Percentiles rank a stretch among this genome's conserved stretches.
Conservation (phyloP, 2,329 filamentous ascomycete species). For the Talaromyces pinophilus region DNA sequence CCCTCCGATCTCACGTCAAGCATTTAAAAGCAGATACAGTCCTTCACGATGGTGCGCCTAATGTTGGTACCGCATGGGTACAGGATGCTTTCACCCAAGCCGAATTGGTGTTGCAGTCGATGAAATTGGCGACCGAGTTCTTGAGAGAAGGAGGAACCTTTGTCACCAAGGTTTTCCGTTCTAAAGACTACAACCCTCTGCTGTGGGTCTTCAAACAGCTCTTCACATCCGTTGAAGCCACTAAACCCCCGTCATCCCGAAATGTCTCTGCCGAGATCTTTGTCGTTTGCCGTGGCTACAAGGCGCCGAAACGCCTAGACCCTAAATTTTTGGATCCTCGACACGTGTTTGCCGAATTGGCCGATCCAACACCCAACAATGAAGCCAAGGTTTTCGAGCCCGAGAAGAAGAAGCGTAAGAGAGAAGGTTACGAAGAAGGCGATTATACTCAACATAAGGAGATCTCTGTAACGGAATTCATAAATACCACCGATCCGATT, state of each 20-base stretch:
- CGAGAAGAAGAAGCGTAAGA: constrained; percentile 94
- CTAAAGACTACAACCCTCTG: constrained; percentile 93
- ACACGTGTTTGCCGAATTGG: constrained; percentile 89
- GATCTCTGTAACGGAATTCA: constrained; percentile 83
- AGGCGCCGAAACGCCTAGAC: constrained; percentile 90
- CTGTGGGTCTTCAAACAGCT: constrained; percentile 98
- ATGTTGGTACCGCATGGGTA: constrained; percentile 96
- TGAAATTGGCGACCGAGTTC: constrained; percentile 95
- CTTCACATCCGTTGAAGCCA: constrained; percentile 92
- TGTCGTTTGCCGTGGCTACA: constrained; percentile 92
- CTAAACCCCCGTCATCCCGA: constrained; percentile 91
- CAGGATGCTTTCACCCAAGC: constrained; percentile 98
- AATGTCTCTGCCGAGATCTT: constrained; percentile 99
- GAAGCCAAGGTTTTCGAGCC: constrained; percentile 98
- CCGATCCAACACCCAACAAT: constrained; percentile 83
- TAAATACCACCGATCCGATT: constrained; percentile 90
- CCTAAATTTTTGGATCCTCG: constrained; percentile 87
- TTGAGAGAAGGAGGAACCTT: constrained; percentile 86
- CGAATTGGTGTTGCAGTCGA: constrained; percentile 82
- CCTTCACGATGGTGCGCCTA: constrained; percentile 93
- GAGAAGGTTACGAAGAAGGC: constrained; percentile 96
- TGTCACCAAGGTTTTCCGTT: constrained; percentile 95
- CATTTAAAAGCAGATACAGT: constrained; percentile 96
- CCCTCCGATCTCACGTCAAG: constrained; percentile 85
- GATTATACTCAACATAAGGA: constrained; percentile 94